phyloP scores from a whole-genome alignment of 73 alveolate species.

The Tetrahymena thermophila region DNA sequence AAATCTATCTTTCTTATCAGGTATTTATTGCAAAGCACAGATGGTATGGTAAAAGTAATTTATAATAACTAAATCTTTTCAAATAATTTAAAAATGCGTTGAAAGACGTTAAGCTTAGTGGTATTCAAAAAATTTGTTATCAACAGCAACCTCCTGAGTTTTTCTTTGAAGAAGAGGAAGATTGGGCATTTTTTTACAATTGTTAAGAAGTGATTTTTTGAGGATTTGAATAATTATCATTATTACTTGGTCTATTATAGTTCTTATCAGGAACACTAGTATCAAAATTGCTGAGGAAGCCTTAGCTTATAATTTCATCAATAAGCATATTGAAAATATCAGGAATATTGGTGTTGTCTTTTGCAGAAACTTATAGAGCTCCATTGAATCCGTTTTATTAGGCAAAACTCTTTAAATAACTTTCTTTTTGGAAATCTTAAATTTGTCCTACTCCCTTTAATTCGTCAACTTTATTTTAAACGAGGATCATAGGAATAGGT shows the following conservation, averaged over 20 bases:
- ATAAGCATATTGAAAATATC: not conserved
- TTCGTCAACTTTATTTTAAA: constrained; percentile 28
- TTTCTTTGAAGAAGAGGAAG: not conserved
- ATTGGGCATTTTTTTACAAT: not conserved
- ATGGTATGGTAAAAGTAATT: not conserved
- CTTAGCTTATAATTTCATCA: not conserved
- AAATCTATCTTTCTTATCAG: not conserved
- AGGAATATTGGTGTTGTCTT: not conserved
- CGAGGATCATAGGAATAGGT: constrained; percentile 25
- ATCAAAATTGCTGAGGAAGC: not conserved
- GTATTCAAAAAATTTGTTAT: not conserved
- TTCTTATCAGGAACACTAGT: not conserved
- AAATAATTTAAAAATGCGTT: not conserved
- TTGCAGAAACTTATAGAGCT: not conserved
- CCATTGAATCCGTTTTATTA: not conserved
- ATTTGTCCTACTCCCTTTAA: not conserved
- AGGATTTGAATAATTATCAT: not conserved
- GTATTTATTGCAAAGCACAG: not conserved
- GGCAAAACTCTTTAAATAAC: not conserved
- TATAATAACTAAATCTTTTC: not conserved
- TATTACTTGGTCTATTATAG: not conserved
- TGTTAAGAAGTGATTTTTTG: not conserved
- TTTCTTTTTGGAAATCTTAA: not conserved
- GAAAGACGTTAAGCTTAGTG: not conserved
- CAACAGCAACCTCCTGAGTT: not conserved